Base-by-base conservation (phyloP, 1,284 basidiomycete genomes). In the Fomitopsis pinicola region DNA sequence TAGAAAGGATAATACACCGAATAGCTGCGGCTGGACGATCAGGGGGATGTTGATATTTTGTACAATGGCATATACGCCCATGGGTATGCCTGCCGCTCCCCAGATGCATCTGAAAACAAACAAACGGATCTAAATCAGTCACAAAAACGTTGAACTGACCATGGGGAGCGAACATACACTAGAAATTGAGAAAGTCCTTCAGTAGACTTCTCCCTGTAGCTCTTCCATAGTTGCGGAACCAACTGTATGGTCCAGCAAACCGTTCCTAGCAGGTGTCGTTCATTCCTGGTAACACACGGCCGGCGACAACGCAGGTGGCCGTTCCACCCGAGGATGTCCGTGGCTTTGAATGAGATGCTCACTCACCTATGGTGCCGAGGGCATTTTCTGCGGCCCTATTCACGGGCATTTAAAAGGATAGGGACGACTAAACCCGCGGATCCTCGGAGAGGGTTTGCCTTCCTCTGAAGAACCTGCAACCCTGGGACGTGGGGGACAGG, bases 171-270 rank as follows among this genome's bases (percentile, higher is more conserved):
- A n/a, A 59, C 68, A 57, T 57, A 89, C 87, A 92, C 84, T 40
- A 95, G 80, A 71, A 78, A 85, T 15, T 80, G 81, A 0, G 91
- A 92, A 6, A 94, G 78, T 0, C 92, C 92, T 28, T 85, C 79
- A 0, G 89, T 91, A 36, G 83, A 84, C 69, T 92, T 90, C 22
- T 80, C 77, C n/a, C 85, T 81, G 75, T 84, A 88, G 66, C 82
- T 89, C 72, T 94, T 93, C 82, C 84, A 85, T 22, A 88, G 81
- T 69, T 93, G 92, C 12, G 91, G 92, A 12, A 92, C 71, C 35
- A 94, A 77, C 71, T 92, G 87, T 3, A 82, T 76, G 0, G 82
- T 84, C 88, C 88, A 90, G 57, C 82, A 83, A n/a, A 90, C 73
- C 0, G 87, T 84, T 8, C 87, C 87, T 86, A 19, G n/a, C 19